Evolutionary conservation across 1,139 yeast species (phyloP), one percentile per base, ranked within the genome.

Genomic region (Yamadazyma jaroonii): DNA sequence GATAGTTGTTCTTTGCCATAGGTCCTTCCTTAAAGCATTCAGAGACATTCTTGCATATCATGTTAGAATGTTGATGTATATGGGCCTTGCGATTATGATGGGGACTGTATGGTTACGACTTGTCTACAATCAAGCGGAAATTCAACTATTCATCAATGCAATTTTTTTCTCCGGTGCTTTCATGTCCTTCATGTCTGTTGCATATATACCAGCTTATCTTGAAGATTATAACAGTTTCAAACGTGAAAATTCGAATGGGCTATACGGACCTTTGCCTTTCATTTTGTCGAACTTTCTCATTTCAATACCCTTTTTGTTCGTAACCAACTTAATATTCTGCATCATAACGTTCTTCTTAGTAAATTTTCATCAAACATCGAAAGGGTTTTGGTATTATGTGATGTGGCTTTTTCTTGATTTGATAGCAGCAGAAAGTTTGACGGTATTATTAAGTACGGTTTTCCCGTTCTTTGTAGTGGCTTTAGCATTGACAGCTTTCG

Each of bases 101-200:
- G 72, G 72, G 9, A 66, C 72, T 1, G 69, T 64, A 10, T 66
- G 71, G 70, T 51, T 66, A 25, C 55, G 72, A 32, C 49, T 66
- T 8, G 48, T 53, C 8, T 41, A 49, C 27, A 40, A 42, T 9
- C 70, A 66, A 42, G 48, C 50, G 10, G 53, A 57, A 38, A 64
- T 66, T 35, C 69, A 64, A 44, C 62, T 64, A 8, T 64, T 59
- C 40, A 61, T 56, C 38, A 64, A 61, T 48, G 72, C 72, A 12
- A 60, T 66, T 20, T 66, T 66, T 52, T 66, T 64, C 31, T 61
- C 67, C 3, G 70, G 69, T 9, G 72, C 72, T 1, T 66, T 66
- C 48, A 64, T 66, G 71, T 64, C 70, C 7, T 65, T 65, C 43
- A 65, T 65, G 70, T 55, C 71, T 2, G 72, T 66, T 24, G 72